Evolutionary conservation across 768 basidiomycete species (phyloP).

Genomic region (Chiua virens): DNA sequence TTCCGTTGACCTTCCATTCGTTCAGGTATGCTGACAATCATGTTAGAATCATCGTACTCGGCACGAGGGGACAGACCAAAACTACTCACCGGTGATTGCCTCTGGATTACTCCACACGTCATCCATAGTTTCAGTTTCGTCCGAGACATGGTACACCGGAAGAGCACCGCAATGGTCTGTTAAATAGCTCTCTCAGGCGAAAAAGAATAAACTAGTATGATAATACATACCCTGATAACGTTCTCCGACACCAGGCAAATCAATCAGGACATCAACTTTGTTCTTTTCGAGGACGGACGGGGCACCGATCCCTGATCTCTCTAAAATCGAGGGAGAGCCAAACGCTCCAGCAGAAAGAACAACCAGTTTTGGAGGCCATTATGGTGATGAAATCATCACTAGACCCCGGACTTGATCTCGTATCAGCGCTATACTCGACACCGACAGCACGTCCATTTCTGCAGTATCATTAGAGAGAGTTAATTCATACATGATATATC

Average conservation of each 20-base stretch:
- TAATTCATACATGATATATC: not conserved
- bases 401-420: conserved; percentile 19
- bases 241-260: conserved; percentile 45
- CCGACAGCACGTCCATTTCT: conserved; percentile 39
- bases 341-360: conserved; percentile 41
- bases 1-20: conserved; percentile 37
- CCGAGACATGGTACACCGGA: conserved; percentile 37
- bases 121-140: conserved; percentile 50
- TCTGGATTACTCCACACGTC: conserved; percentile 39
- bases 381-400: conserved; percentile 12
- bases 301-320: conserved; percentile 49
- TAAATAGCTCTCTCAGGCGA: not conserved
- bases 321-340: conserved; percentile 51
- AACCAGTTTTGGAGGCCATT: conserved; percentile 35
- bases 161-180: conserved; percentile 32
- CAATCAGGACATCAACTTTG: conserved; percentile 31
- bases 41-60: not conserved
- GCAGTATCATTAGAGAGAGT: not conserved
- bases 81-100: conserved; percentile 38
- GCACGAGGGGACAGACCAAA: not conserved
- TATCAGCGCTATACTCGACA: conserved; percentile 34
- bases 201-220: not conserved
- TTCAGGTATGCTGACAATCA: conserved; percentile 23
- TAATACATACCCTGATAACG: conserved; percentile 36
- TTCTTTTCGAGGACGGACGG: conserved; percentile 26